Evolutionary conservation across 1,139 yeast species (phyloP).

Genomic region (Blastobotrys persicus): DNA sequence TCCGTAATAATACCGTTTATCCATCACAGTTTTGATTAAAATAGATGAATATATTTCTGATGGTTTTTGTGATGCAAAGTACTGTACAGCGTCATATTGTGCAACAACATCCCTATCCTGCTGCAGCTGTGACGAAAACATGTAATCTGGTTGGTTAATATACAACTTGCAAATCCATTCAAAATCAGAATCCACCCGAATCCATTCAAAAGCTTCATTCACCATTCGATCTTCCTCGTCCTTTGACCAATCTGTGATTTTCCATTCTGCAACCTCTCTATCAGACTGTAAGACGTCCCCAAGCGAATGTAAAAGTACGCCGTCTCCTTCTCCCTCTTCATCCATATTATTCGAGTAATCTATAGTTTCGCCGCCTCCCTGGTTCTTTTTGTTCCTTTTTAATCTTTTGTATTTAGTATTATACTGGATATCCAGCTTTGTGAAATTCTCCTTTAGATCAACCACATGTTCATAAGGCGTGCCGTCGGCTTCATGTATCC

Average conservation of each 20-base stretch:
- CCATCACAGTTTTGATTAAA: constrained; percentile 77
- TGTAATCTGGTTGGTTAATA: constrained; percentile 88
- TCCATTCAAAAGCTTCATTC: constrained; percentile 95
- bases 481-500: constrained; percentile 99
- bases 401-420: constrained; percentile 81
- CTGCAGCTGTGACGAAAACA: constrained; percentile 90
- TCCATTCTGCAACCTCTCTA: constrained; percentile 68
- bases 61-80: constrained; percentile 65
- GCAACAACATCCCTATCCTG: constrained; percentile 97
- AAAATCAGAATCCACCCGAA: constrained; percentile 92
- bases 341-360: constrained; percentile 15
- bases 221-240: constrained; percentile 67
- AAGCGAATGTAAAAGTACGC: constrained; percentile 54
- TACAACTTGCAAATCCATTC: constrained; percentile 90
- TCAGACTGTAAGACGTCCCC: constrained; percentile 73
- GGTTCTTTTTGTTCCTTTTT: constrained; percentile 60
- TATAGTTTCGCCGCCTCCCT: constrained; percentile 26
- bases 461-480: constrained; percentile 98
- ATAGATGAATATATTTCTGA: constrained; percentile 69
- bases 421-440: constrained; percentile 89
- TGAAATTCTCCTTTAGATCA: constrained; percentile 77
- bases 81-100: constrained; percentile 77
- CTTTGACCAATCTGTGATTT: constrained; percentile 66
- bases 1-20: constrained; percentile 82
- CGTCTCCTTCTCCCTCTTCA: constrained; percentile 27